Evolutionary conservation across 148 eudicot genomes (phyloP).

Genomic region (Arctostaphylos glauca): DNA sequence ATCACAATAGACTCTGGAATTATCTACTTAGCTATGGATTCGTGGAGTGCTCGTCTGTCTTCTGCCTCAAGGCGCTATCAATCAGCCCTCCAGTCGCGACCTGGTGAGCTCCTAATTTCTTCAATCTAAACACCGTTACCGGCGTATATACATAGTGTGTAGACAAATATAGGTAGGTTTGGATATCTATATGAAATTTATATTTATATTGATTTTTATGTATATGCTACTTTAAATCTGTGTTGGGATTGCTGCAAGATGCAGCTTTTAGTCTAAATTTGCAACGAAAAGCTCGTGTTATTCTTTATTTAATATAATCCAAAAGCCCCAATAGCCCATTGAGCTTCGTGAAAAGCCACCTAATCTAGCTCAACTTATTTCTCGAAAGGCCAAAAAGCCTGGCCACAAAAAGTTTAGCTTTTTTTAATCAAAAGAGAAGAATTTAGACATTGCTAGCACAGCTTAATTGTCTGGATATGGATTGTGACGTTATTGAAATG

Average conservation of each 20-base stretch:
- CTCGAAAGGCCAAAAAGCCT: too few relatives aligned
- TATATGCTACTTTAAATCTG: not conserved
- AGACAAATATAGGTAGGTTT: not conserved
- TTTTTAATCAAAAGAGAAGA: too few relatives aligned
- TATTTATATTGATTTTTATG: not conserved
- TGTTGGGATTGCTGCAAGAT: not conserved
- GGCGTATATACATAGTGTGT: not conserved
- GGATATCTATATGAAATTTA: not conserved
- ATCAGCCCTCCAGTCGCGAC: constrained; percentile 71
- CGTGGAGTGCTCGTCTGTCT: constrained; percentile 77
- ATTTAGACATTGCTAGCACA: too few relatives aligned
- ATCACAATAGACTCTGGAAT: not conserved
- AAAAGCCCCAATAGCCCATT: too few relatives aligned
- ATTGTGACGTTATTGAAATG: constrained; percentile 12
- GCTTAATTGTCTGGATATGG: not conserved
- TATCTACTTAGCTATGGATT: constrained; percentile 50
- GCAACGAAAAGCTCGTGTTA: not conserved
- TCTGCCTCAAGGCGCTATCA: constrained; percentile 68
- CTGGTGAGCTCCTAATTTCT: constrained; percentile 41
- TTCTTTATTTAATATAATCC: too few relatives aligned
- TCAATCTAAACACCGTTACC: not conserved
- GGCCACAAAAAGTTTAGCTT: too few relatives aligned
- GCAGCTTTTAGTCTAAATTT: not conserved
- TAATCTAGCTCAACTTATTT: too few relatives aligned
- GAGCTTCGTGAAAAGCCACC: too few relatives aligned